Evolutionary conservation across 192 early-diverging fungal genomes (phyloP), one percentile per base, ranked within the genome.

Genomic region (Radiomyces spectabilis): DNA sequence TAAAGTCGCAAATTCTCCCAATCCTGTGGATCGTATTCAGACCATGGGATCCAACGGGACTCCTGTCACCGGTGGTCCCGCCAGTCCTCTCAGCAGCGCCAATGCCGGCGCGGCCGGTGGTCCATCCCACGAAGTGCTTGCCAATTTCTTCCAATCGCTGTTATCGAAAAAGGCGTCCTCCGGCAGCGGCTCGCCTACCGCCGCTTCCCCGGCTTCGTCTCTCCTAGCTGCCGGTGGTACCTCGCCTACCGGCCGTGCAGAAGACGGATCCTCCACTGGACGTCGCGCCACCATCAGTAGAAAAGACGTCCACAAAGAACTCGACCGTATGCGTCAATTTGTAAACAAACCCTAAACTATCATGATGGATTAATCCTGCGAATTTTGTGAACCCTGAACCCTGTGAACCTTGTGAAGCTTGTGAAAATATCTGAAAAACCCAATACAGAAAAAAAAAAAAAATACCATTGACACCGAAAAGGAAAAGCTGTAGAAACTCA

Each of bases 101-200:
- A 0, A 31, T 39, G 3, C 22, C 55, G 34, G 45, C 41, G 25
- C 33, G 35, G 42, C 59, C 29, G 27, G 46, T 18, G 59, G 58
- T 21, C 57, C 65, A 21, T 56, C 75, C 5, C 75, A 88, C 55
- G 91, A 91, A 65, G 88, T 90, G 4, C 69, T 94, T 18, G 84
- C 86, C 18, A 87, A 87, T 59, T 97, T 94, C 61, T 97, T 94
- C 82, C 85, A 93, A 66, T 86, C 84, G 10, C 76, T 97, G 46
- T 76, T 91, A 33, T 78, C 73, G 5, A 77, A 83, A 24, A 86
- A 80, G 54, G 57, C 64, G 5, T 35, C 57, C 5, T 49, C 51
- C 15, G 49, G 54, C 22, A 38, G 49, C 13, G 19, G 29, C 16
- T 57, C 55, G 2, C 55, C 55, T 22, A 57, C 55, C 13, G 16